Evolutionary conservation across 75 land plant genomes (phyloP).

Genomic region (Selaginella tamariscina): DNA sequence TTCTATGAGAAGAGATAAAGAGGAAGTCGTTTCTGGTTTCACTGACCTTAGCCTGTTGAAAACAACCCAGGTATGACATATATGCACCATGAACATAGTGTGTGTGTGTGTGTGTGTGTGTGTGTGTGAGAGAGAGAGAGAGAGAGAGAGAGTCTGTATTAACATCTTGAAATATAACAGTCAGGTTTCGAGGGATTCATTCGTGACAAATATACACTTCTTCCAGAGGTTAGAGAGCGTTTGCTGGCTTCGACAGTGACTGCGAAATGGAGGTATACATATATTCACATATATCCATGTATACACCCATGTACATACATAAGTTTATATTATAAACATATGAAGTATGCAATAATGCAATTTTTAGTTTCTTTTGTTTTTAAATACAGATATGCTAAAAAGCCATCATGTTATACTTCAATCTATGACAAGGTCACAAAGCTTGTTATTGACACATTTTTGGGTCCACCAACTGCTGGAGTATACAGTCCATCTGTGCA

Average conservation of each 20-base stretch:
- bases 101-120: too few species aligned
- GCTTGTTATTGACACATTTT: slow-evolving; percentile 48
- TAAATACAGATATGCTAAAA: slow-evolving; percentile 45
- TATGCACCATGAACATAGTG: too few species aligned
- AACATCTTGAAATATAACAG: slow-evolving; percentile 23
- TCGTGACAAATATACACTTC: slow-evolving; percentile 64
- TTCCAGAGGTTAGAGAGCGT: slow-evolving; percentile 82
- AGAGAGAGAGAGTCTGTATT: neutral
- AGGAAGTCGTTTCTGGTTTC: slow-evolving; percentile 53
- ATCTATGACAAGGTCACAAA: slow-evolving; percentile 44
- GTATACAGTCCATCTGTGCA: slow-evolving; percentile 98
- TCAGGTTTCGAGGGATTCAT: slow-evolving; percentile 94
- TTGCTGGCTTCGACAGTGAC: slow-evolving; percentile 78
- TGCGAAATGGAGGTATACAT: slow-evolving; percentile 65
- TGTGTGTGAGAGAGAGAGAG: neutral
- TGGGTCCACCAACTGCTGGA: slow-evolving; percentile 65
- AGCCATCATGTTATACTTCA: slow-evolving; percentile 44
- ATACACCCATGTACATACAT: too few species aligned
- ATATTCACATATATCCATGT: neutral
- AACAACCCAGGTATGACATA: slow-evolving; percentile 58
- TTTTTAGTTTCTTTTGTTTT: neutral
- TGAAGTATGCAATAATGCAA: too few species aligned
- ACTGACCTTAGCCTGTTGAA: slow-evolving; percentile 70
- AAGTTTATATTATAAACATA: too few species aligned
- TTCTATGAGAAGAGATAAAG: slow-evolving; percentile 38